phyloP scores from a whole-genome alignment of 495 filamentous ascomycete genomes.

The Cryomyces antarcticus region DNA sequence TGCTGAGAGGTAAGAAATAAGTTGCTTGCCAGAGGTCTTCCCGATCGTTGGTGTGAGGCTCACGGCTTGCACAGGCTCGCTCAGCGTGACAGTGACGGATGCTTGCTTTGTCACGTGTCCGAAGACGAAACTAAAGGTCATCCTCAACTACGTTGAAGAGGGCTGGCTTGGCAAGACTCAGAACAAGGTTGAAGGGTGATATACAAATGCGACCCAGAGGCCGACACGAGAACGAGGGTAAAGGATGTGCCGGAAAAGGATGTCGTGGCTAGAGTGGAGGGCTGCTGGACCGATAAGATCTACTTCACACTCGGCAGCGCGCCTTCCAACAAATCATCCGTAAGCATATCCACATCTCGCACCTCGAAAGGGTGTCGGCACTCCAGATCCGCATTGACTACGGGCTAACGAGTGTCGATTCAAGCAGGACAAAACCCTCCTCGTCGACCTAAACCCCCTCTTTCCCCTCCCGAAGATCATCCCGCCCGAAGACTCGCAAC shows the following conservation, averaged over 20 bases:
- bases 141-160: constrained; percentile 82
- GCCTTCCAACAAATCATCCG: constrained; percentile 26
- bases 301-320: constrained; percentile 32
- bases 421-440: constrained; percentile 37
- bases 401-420: constrained; percentile 23
- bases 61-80: constrained; percentile 17
- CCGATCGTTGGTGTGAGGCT: background rate
- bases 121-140: constrained; percentile 73
- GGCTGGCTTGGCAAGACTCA: constrained; percentile 84
- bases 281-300: constrained; percentile 60
- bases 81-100: constrained; percentile 76
- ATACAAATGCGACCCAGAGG: constrained; percentile 66
- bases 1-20: constrained; percentile 42
- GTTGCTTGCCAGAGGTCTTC: background rate
- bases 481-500: constrained; percentile 54
- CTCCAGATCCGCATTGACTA: background rate
- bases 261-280: constrained; percentile 63
- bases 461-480: constrained; percentile 53
- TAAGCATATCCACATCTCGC: constrained; percentile 7
- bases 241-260: constrained; percentile 72
- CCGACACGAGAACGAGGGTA: constrained; percentile 55
- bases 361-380: background rate
- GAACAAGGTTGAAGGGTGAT: constrained; percentile 83
- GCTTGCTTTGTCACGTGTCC: constrained; percentile 68
- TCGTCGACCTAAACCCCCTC: constrained; percentile 74